These are phyloP conservation scores for Talaromyces nanjingensis DNA, from an alignment of 495 filamentous ascomycete genomes.

Conservation along the genomic window DNA sequence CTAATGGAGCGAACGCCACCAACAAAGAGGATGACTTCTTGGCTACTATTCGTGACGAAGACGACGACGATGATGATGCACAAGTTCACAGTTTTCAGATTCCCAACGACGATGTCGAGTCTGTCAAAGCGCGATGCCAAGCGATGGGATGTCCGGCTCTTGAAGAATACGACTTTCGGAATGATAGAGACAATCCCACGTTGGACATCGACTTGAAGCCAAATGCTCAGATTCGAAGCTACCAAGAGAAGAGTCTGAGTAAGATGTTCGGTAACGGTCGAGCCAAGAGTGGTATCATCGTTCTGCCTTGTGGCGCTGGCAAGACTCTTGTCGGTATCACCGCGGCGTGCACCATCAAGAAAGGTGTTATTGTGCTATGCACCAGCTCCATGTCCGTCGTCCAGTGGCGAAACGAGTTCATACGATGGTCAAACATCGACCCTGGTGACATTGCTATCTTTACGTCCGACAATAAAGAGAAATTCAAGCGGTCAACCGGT, in stretches of 20 bases:
- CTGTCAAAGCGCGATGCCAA: conserved; percentile 82
- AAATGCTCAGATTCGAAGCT: conserved; percentile 76
- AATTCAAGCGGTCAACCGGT: conserved; percentile 81
- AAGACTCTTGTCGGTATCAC: conserved; percentile 98
- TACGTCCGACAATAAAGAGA: conserved; percentile 87
- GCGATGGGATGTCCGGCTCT: conserved; percentile 80
- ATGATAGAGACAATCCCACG: conserved; percentile 81
- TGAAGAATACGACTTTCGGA: conserved; percentile 98
- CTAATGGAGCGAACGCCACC: conserved; percentile 15
- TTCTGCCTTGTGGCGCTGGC: conserved; percentile 91
- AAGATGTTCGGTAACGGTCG: conserved; percentile 99
- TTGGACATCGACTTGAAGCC: conserved; percentile 88
- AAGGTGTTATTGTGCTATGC: conserved; percentile 89
- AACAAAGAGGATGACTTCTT: conserved; percentile 50
- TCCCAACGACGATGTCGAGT: conserved; percentile 64
- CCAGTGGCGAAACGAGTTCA: conserved; percentile 92
- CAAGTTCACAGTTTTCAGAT: conserved; percentile 97
- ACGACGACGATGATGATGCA: conserved; percentile 84
- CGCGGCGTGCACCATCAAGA: conserved; percentile 94
- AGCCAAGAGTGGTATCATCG: conserved; percentile 95
- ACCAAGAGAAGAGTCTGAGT: conserved; percentile 93
- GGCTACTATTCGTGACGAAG: conserved; percentile 62
- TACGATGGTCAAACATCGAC: conserved; percentile 97
- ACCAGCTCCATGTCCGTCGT: conserved; percentile 97
- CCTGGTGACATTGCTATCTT: conserved; percentile 91